Evolutionary conservation across 2,329 filamentous ascomycete genomes (phyloP).

Genomic region (Clonostachys sp.): DNA sequence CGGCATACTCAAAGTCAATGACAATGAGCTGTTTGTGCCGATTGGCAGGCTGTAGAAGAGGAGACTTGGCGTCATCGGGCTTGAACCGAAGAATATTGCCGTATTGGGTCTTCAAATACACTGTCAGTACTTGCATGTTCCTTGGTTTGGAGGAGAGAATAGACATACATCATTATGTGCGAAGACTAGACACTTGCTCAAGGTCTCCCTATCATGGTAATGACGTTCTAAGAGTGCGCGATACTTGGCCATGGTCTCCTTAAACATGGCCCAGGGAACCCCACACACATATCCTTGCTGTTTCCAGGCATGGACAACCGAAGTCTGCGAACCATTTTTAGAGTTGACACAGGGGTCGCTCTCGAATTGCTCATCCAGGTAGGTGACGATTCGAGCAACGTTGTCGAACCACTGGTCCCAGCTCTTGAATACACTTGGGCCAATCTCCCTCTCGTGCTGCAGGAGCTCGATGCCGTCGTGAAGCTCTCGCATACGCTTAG

Average conservation of each 20-base stretch:
- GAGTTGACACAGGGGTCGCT: slow-evolving; percentile 6
- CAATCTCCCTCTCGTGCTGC: slow-evolving; percentile 69
- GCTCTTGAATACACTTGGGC: slow-evolving; percentile 83
- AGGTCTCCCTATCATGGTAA: slow-evolving; percentile 61
- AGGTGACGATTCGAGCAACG: slow-evolving; percentile 54
- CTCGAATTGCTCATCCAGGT: slow-evolving; percentile 54
- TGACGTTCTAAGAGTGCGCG: slow-evolving; percentile 66
- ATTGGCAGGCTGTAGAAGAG: slow-evolving; percentile 82
- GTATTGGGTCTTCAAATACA: slow-evolving; percentile 76
- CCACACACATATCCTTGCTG: slow-evolving; percentile 74
- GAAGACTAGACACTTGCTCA: slow-evolving; percentile 79
- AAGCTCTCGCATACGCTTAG: slow-evolving; percentile 94
- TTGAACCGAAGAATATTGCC: slow-evolving; percentile 84
- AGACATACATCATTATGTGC: slow-evolving; percentile 89
- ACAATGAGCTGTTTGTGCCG: slow-evolving; percentile 94
- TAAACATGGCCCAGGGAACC: slow-evolving; percentile 76
- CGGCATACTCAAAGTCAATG: slow-evolving; percentile 97
- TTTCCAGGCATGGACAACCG: slow-evolving; percentile 53
- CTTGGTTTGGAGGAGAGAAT: neutral
- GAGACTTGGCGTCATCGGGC: slow-evolving; percentile 70
- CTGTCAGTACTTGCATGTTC: neutral
- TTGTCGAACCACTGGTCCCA: slow-evolving; percentile 88
- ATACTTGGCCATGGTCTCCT: slow-evolving; percentile 70
- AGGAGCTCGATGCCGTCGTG: slow-evolving; percentile 91
- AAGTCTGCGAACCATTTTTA: slow-evolving; percentile 11